Percentiles rank a stretch among this genome's conserved stretches.
Evolutionary conservation across 2,329 filamentous ascomycete genomes (phyloP).

Genomic region (Beauveria rudraprayagi): DNA sequence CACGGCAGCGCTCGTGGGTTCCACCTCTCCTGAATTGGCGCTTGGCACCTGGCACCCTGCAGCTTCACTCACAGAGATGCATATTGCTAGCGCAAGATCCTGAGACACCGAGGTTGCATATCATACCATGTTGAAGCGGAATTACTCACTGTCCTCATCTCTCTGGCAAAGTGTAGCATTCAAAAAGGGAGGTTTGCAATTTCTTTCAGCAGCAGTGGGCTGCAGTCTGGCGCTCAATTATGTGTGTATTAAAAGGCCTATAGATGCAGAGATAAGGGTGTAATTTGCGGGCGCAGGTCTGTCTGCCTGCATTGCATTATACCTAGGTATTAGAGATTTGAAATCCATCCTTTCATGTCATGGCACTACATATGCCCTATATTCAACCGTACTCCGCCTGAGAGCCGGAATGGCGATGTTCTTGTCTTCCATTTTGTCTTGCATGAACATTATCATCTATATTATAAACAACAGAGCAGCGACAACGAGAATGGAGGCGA

Average conservation of each 20-base stretch:
- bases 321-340: background rate
- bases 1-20: background rate
- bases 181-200: background rate
- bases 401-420: background rate
- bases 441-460: background rate
- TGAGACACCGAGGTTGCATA: background rate
- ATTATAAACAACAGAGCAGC: background rate
- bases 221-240: background rate
- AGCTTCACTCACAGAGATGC: background rate
- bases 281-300: background rate
- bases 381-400: background rate
- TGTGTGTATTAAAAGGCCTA: conserved; percentile 8
- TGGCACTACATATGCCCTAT: conserved; percentile 9
- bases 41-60: background rate
- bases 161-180: background rate
- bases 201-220: background rate
- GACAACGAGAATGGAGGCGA: background rate
- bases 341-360: background rate
- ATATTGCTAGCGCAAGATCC: background rate
- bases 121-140: too few species aligned
- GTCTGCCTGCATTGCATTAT: background rate
- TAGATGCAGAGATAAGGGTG: conserved; percentile 1
- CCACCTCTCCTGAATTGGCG: background rate
- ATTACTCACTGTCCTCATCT: background rate
- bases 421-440: background rate